phyloP scores from a whole-genome alignment of 495 filamentous ascomycete genomes.

The Tuber melanosporum region DNA sequence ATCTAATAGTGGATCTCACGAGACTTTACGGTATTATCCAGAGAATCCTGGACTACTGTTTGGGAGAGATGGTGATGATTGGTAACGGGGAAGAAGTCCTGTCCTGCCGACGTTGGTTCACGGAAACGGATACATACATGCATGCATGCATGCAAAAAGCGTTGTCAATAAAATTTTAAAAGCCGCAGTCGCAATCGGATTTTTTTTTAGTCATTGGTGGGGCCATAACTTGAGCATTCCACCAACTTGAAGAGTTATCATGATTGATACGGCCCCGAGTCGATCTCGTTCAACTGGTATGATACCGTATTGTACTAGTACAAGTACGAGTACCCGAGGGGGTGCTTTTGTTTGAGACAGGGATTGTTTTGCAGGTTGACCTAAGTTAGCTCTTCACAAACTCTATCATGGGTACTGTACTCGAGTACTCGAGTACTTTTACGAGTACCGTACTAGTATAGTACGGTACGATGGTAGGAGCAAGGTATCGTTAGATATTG shows the following conservation, averaged over 20 bases:
- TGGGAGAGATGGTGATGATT: not conserved
- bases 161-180: not conserved
- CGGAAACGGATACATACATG: not conserved
- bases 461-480: not conserved
- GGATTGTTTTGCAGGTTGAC: not conserved
- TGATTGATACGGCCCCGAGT: not conserved
- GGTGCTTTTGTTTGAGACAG: no score
- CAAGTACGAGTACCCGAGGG: no score
- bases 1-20: not conserved
- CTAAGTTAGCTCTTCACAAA: not conserved
- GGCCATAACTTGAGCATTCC: not conserved
- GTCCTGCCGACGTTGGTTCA: not conserved
- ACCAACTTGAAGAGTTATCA: not conserved
- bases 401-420: not conserved
- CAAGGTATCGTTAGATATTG: not conserved
- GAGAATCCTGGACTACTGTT: not conserved
- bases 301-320: no score
- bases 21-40: not conserved
- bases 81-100: not conserved
- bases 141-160: not conserved
- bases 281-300: not conserved
- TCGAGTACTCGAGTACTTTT: no score
- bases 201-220: not conserved
- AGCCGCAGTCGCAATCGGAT: not conserved
- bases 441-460: no score